Evolutionary conservation across 345 rosid genomes (phyloP).

Genomic region (Hibiscus tridactylites): DNA sequence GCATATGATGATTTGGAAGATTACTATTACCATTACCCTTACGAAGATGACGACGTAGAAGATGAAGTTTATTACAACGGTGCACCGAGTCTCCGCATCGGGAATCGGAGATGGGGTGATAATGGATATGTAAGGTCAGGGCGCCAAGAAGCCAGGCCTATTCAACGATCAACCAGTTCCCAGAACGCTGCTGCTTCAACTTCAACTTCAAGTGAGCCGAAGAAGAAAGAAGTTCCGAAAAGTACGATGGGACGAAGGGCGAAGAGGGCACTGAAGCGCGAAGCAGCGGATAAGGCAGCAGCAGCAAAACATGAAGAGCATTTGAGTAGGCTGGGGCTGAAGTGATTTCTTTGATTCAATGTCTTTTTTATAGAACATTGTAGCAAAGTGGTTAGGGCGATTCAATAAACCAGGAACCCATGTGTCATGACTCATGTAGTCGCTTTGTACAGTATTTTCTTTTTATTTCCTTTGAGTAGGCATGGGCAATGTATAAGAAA

Average conservation of each 20-base stretch:
- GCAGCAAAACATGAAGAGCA: constrained; percentile 38
- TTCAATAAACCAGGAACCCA: neutral
- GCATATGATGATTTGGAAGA: constrained; percentile 35
- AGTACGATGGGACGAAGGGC: constrained; percentile 69
- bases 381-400: constrained; percentile 3
- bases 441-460: constrained; percentile 9
- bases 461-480: neutral
- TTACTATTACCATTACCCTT: constrained; percentile 40
- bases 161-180: constrained; percentile 21
- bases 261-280: constrained; percentile 81
- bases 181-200: constrained; percentile 40
- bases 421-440: neutral
- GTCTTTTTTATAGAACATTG: neutral
- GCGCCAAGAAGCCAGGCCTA: constrained; percentile 80
- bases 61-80: constrained; percentile 57
- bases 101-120: constrained; percentile 93
- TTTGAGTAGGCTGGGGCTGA: constrained; percentile 31
- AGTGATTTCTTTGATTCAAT: constrained; percentile 11
- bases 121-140: constrained; percentile 85
- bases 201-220: constrained; percentile 50
- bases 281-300: constrained; percentile 84
- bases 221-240: constrained; percentile 43
- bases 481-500: too few relatives aligned
- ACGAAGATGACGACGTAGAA: constrained; percentile 46
- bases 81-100: constrained; percentile 53